phyloP scores from a whole-genome alignment of 2,329 filamentous ascomycete genomes.

The Aschersonia sp. region DNA sequence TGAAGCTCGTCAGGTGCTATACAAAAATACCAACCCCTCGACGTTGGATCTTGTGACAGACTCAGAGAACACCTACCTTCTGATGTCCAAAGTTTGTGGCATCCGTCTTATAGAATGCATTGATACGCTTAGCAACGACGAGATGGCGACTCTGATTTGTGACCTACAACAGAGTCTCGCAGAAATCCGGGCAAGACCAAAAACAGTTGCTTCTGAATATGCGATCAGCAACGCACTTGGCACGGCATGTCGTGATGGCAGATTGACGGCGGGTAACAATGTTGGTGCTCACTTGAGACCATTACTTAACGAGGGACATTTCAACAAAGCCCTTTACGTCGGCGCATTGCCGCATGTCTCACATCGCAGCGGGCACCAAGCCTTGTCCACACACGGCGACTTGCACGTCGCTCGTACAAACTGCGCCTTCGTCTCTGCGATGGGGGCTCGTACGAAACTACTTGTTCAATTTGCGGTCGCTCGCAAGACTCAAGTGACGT shows the following conservation, averaged over 20 bases:
- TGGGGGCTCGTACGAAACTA: too few relatives aligned
- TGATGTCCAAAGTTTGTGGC: neutral
- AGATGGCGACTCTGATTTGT: neutral
- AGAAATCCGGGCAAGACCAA: conserved; percentile 1
- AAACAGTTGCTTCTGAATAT: neutral
- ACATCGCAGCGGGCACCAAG: conserved; percentile 1
- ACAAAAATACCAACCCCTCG: conserved; percentile 1
- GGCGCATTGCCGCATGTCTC: neutral
- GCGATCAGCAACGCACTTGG: conserved; percentile 1
- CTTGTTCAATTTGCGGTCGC: too few relatives aligned
- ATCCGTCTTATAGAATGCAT: conserved; percentile 1
- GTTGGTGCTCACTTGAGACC: conserved; percentile 4
- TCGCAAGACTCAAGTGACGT: too few relatives aligned
- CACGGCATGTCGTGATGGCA: conserved; percentile 1
- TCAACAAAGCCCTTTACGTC: conserved; percentile 2
- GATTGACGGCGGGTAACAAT: neutral
- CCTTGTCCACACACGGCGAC: conserved; percentile 28
- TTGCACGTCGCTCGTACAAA: conserved; percentile 7
- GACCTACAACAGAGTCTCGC: conserved; percentile 1
- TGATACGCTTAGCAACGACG: conserved; percentile 1
- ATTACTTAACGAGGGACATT: conserved; percentile 5
- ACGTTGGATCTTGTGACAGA: conserved; percentile 2
- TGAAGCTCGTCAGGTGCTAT: conserved; percentile 2
- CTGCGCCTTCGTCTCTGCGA: too few relatives aligned
- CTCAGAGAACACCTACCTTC: neutral